Evolutionary conservation across 2,329 filamentous ascomycete species (phyloP), one percentile per base, ranked within the genome.

Genomic region (Thelonectria rubi): DNA sequence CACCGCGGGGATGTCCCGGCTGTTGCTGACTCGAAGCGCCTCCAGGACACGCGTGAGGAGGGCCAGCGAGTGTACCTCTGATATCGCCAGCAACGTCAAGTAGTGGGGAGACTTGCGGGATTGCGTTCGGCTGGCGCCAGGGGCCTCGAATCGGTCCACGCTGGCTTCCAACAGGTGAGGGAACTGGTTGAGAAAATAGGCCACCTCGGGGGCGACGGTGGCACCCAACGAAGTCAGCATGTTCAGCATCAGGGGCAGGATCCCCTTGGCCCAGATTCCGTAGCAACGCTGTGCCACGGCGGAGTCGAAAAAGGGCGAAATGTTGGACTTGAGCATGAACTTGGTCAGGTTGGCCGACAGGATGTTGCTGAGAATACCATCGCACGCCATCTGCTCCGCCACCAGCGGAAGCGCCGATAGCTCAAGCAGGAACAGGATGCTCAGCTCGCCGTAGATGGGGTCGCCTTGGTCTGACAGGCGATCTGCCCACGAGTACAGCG

Each of bases 401-500:
- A 98, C 84, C 17, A 87, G 78, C 0, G 91, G 91, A 14, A 98
- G 84, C 14, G 87, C 89, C 1, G 94, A 97, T 12, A 99, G 84
- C 68, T 97, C 92, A 20, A 97, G 87, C 14, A 99, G 84, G 77
- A 98, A 96, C 24, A 94, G 84, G 42, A 97, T 85, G 70, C 91
- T 92, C n/a, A 97, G 86, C 74, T 97, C 94, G 65, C 94, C 95
- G 75, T 97, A 98, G 30, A 98, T 82, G 0, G 95, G 94, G 73
- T 98, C 94, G 26, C 89, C 88, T 58, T 90, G 86, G 37, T 90
- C 84, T 0, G 90, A 86, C 21, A 98, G 84, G 67, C 90, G 88
- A 75, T 98, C 93, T 4, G 94, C 88, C 95, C 95, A 99, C 0
- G 93, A 97, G 77, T 94, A 98, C 5, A 99, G 84, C 34, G 91